Evolutionary conservation across 257 asterid species (phyloP), one percentile per base, ranked within the genome.

Genomic region (Capsicum chinense): DNA sequence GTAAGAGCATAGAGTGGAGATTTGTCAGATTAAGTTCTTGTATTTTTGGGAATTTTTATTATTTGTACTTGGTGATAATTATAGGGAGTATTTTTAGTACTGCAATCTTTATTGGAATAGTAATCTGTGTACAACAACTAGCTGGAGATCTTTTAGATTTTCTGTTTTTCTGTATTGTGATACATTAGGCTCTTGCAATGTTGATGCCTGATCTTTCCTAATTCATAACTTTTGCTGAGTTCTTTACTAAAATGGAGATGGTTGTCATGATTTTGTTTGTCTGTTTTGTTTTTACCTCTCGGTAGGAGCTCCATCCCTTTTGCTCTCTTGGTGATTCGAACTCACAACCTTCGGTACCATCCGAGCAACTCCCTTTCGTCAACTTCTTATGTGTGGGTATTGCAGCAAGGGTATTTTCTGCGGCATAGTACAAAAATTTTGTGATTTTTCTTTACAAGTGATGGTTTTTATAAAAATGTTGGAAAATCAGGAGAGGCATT

Each of bases 101-200:
- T 74, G 19, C 4, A 21, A 50, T 74, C 62, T 74, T 74, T 47
- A 50, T 48, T 48, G 59, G 44, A 44, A 33, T 19, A 48, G 80
- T 73, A 48, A 48, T 73, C 37, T 50, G 21, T 47, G 54, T 71
- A 52, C 80, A 71, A 71, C 54, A 17, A 26, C 33, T 26, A 44
- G 14, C 37, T 42, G 37, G 37, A 42, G 79, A 44, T 42, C 21
- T 17, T 70, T 42, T 68, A 7, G 50, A 68, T 3, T 68, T 68
- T 68, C 14, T 68, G 78, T 26, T 17, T 70, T 56, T 70, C 16
- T 70, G 56, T 42, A 44, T 70, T 71, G 9, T 74, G 47, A 50
- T 76, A 52, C 81, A 76, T 26, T 50, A 76, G 81, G 63, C 14
- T 76, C 63, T 76, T 76, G 63, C 81, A 76, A 76, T 52, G 48